Base-by-base conservation (phyloP, 305 asterid species). In the Fraxinus albicans region DNA sequence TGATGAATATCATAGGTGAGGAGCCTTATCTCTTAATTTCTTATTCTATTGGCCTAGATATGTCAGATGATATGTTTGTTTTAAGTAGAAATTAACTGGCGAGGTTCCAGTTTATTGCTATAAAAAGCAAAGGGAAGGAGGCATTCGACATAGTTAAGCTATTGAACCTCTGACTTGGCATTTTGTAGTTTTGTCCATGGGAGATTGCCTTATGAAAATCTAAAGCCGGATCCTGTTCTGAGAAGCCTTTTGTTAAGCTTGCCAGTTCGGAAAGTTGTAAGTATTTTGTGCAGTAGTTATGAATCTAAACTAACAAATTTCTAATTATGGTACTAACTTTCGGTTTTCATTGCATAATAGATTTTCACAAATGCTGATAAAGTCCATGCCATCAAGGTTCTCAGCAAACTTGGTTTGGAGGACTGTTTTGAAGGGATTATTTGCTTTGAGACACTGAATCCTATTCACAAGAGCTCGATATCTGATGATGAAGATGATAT, bases 351-450 rank as follows among this genome's bases (percentile, higher is more conserved):
- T 81, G 29, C 9, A 53, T 34, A 21, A 81, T 86, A 94, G 99
- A 96, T 96, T 76, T 96, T 96, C 88, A 94, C 99, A 58, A 96
- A 96, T 87, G 98, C 98, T 27, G 98, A 96, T 78, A 89, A 85
- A 86, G 87, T 90, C 36, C 99, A 96, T 70, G 97, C 98, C 23
- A 79, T 89, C 19, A 89, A 92, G 87, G 98, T 85, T 74, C 92
- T 96, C 17, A 87, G 84, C 40, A 85, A 86, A 53, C 93, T 96
- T 72, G 99, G 97, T 7, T 79, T 96, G 79, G 97, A 93, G 77
- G 98, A 90, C 80, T 96, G 99, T 83, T 96, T 96, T 23, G 99
- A 96, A 85, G 98, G 97, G 81, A 92, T 96, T 80, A 80, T 96
- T 63, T 96, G 98, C 77, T 96, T 96, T 67, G 99, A 96, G 90